These are phyloP conservation scores for Puccinia novopanici DNA, from an alignment of 1,284 basidiomycete species.

Conservation along the genomic window DNA sequence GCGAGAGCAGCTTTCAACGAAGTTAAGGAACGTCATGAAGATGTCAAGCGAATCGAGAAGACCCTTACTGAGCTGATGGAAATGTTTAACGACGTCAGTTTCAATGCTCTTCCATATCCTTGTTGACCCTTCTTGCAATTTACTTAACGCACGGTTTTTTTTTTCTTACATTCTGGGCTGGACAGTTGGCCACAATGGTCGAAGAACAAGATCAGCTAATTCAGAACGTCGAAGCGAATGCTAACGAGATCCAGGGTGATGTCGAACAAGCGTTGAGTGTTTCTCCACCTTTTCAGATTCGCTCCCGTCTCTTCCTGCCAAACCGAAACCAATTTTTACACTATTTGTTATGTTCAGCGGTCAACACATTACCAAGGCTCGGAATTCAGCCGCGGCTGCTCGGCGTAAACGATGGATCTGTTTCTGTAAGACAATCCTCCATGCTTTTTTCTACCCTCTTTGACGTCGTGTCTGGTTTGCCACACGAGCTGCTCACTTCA, in stretches of 20 bases:
- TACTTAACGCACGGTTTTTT: too few relatives aligned
- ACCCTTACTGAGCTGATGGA: conserved; percentile 85
- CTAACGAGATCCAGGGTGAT: conserved; percentile 68
- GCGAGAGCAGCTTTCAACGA: conserved; percentile 81
- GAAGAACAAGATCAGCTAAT: conserved; percentile 60
- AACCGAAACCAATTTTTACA: background rate
- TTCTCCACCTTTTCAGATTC: background rate
- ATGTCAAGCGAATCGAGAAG: conserved; percentile 80
- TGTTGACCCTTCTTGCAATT: background rate
- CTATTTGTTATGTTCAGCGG: conserved; percentile 59
- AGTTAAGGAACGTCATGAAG: conserved; percentile 86
- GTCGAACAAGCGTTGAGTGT: conserved; percentile 69
- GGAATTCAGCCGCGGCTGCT: conserved; percentile 70
- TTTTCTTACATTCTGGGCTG: too few relatives aligned
- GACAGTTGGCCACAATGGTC: conserved; percentile 74
- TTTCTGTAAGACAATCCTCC: conserved; percentile 51
- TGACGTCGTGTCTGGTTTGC: background rate
- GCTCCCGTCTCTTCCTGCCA: background rate
- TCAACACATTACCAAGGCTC: conserved; percentile 71
- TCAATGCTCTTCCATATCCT: too few relatives aligned
- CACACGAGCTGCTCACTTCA: background rate
- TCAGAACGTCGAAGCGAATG: conserved; percentile 66
- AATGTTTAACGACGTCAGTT: conserved; percentile 79
- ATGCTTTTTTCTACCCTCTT: background rate
- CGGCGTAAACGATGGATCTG: too few relatives aligned